phyloP scores from a whole-genome alignment of 805 yeast genomes.

The Lipomyces mesembrius region DNA sequence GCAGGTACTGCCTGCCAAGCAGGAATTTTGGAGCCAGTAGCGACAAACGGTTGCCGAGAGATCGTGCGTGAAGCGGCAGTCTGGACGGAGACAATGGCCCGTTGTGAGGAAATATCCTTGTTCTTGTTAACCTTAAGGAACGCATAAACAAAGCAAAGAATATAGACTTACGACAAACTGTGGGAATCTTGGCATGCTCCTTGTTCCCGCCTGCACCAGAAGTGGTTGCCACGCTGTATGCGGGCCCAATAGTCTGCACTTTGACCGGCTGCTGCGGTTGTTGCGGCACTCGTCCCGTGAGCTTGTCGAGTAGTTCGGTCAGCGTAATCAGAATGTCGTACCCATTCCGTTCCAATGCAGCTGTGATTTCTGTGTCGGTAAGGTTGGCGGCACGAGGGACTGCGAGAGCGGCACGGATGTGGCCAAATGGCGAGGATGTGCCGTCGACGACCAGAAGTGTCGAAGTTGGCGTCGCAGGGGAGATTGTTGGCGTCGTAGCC shows the following conservation, averaged over 20 bases:
- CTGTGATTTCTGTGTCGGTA: slow-evolving; percentile 18
- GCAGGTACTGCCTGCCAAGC: slow-evolving; percentile 52
- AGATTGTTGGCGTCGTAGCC: slow-evolving; percentile 4
- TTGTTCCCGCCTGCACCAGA: slow-evolving; percentile 5
- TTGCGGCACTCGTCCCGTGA: slow-evolving; percentile 11
- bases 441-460: slow-evolving; percentile 2
- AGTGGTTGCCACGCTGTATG: slow-evolving; percentile 21
- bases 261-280: slow-evolving; percentile 12
- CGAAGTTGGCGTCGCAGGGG: slow-evolving; percentile 6
- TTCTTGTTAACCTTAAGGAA: background rate
- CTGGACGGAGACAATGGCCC: slow-evolving; percentile 53
- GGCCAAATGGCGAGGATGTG: slow-evolving; percentile 32
- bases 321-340: slow-evolving; percentile 27
- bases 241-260: slow-evolving; percentile 34
- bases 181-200: slow-evolving; percentile 30
- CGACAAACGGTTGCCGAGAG: slow-evolving; percentile 51
- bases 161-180: slow-evolving; percentile 30
- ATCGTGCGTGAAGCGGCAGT: slow-evolving; percentile 55
- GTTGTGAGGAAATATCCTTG: slow-evolving; percentile 48
- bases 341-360: slow-evolving; percentile 27
- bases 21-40: slow-evolving; percentile 54
- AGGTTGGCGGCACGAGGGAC: slow-evolving; percentile 16
- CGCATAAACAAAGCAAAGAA: background rate
- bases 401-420: slow-evolving; percentile 27
- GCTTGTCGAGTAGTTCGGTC: slow-evolving; percentile 23